Evolutionary conservation across 805 yeast genomes (phyloP), one percentile per base, ranked within the genome.

Genomic region (Candida broadrunensis): DNA sequence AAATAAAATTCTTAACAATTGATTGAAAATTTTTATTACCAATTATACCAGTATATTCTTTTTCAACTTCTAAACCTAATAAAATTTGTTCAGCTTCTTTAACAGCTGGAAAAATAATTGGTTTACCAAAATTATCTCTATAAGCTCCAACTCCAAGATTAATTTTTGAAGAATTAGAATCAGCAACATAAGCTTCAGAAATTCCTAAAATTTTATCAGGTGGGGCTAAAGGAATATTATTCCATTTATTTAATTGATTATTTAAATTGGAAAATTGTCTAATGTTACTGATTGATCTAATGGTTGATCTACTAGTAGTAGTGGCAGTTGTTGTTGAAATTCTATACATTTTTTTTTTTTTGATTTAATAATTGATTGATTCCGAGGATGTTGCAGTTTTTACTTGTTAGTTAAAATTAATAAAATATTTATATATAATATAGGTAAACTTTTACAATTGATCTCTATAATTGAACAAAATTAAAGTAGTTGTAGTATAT

Each of bases 111-210:
- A 90, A 74, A 42, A 91, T 84, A 78, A 87, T 88, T 35, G 98
- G 97, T 61, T 82, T 79, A 35, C 98, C 98, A 8, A 65, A 52
- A 60, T 84, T 81, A 62, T 89, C 96, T 61, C 98, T 78, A 72
- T 91, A 91, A n/a, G 98, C 91, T 39, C 98, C 95, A 16, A 85
- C 89, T 45, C 93, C 91, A 51, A 85, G 70, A 60, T 79, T 78
- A 47, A 78, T 75, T 58, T 79, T 84, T 14, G 65, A 54, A 9
- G 79, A 64, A 61, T 80, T 78, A 17, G 70, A 30, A 63, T 90
- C 97, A 44, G 71, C 71, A 58, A 75, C 77, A 74, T 71, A 91
- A 26, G 84, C 80, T 55, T 83, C 89, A 34, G 88, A 77, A 51
- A 88, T 76, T 27, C 96, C 88, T 49, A 84, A 65, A 56, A 89